A percentile compares a stretch with the other conserved stretches of the same genome.
phyloP scores from a whole-genome alignment of 192 early-diverging fungal genomes.

The Podila clonocystis region DNA sequence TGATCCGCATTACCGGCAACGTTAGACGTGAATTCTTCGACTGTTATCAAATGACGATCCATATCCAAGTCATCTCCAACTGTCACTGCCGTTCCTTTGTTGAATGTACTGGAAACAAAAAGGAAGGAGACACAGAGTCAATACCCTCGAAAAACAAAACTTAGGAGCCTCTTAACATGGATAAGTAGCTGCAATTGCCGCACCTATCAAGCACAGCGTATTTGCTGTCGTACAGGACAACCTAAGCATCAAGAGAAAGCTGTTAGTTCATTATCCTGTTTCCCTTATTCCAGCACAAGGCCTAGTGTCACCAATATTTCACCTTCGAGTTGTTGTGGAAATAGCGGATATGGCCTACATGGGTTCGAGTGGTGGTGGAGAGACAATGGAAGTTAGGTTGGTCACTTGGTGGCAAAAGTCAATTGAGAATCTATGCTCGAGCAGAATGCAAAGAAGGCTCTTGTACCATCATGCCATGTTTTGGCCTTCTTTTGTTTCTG shows the following conservation, averaged over 20 bases:
- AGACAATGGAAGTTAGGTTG: slow-evolving; percentile 31
- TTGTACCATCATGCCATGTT: slow-evolving; percentile 64
- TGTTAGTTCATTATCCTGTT: too few species aligned
- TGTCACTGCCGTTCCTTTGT: slow-evolving; percentile 12
- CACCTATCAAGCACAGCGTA: slow-evolving; percentile 56
- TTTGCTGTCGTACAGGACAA: slow-evolving; percentile 57
- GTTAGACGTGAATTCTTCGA: slow-evolving; percentile 43
- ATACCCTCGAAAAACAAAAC: too few species aligned
- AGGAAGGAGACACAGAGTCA: background rate
- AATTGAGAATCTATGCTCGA: background rate
- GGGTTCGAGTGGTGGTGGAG: slow-evolving; percentile 14
- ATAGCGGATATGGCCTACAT: slow-evolving; percentile 40
- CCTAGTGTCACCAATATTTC: background rate
- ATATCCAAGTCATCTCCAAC: slow-evolving; percentile 63
- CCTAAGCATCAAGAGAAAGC: slow-evolving; percentile 14
- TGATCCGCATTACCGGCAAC: slow-evolving; percentile 20
- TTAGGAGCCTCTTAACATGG: too few species aligned
- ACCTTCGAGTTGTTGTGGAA: slow-evolving; percentile 50
- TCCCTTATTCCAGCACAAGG: too few species aligned
- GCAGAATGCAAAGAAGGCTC: background rate
- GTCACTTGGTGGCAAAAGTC: slow-evolving; percentile 7
- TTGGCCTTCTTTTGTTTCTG: slow-evolving; percentile 64
- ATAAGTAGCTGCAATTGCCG: background rate
- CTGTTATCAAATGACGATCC: slow-evolving; percentile 57
- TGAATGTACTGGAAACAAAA: slow-evolving; percentile 19